Evolutionary conservation across 371 early-diverging fungal genomes (phyloP).

Genomic region (Nosema bombycis): DNA sequence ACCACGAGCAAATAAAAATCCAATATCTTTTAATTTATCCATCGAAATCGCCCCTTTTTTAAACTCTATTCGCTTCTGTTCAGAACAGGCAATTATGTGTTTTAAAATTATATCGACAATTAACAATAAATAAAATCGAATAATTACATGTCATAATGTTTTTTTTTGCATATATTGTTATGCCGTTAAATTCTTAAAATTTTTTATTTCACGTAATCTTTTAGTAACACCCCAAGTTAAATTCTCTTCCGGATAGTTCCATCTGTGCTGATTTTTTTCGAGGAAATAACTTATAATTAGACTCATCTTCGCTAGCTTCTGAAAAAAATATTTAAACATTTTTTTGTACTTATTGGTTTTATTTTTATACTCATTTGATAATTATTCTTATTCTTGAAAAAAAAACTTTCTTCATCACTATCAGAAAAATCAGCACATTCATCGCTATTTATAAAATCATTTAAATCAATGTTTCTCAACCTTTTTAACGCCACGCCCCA

Average conservation of each 20-base stretch:
- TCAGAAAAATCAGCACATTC: background rate
- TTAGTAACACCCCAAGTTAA: background rate
- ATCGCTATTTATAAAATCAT: background rate
- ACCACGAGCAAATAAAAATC: background rate
- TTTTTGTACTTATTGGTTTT: no score
- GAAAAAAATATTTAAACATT: background rate
- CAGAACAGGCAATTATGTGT: background rate
- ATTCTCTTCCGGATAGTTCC: background rate
- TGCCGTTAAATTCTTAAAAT: background rate
- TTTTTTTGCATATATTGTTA: background rate
- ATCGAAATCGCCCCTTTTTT: background rate
- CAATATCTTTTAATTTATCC: background rate
- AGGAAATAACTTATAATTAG: no score
- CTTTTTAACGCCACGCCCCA: no score
- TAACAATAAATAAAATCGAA: background rate
- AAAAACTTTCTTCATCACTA: background rate
- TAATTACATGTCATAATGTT: background rate
- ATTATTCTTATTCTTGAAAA: background rate
- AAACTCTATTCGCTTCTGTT: background rate
- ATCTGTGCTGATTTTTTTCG: background rate
- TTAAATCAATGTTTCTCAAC: no score
- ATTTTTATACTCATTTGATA: background rate
- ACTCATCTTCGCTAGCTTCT: background rate
- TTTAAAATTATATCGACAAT: background rate
- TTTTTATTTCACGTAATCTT: background rate